A percentile compares a stretch with the other conserved stretches of the same genome.
phyloP scores from a whole-genome alignment of 2,329 filamentous ascomycete genomes.

The Ophiostoma montium region DNA sequence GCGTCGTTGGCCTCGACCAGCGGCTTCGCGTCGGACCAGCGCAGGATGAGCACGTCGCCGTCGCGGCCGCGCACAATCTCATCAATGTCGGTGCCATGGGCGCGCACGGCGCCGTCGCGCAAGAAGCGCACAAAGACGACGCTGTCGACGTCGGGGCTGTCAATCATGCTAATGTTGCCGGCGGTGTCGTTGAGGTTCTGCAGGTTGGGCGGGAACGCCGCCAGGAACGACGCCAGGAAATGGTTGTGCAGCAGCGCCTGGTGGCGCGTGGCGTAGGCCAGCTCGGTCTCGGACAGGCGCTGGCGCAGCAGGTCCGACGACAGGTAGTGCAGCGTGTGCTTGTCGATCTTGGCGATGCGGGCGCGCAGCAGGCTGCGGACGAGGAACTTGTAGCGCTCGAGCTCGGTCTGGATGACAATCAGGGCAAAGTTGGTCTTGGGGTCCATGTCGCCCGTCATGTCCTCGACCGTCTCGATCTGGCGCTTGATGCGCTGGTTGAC shows the following conservation, averaged over 20 bases:
- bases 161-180: conserved; percentile 85
- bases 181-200: conserved; percentile 82
- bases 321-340: conserved; percentile 60
- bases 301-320: conserved; percentile 37
- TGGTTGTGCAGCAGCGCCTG: conserved; percentile 73
- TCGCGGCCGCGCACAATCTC: conserved; percentile 40
- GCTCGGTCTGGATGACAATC: conserved; percentile 90
- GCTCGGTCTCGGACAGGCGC: conserved; percentile 63
- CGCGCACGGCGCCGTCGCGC: conserved; percentile 41
- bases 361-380: conserved; percentile 70
- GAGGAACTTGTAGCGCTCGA: conserved; percentile 87
- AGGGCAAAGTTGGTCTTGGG: conserved; percentile 84
- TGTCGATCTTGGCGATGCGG: conserved; percentile 81
- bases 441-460: conserved; percentile 70
- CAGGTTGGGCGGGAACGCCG: conserved; percentile 62
- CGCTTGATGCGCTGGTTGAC: conserved; percentile 48
- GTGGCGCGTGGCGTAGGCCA: conserved; percentile 71
- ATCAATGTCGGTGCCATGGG: conserved; percentile 51
- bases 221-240: conserved; percentile 74
- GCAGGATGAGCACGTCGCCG: conserved; percentile 53
- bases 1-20: conserved; percentile 40
- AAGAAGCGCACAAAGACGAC: conserved; percentile 75
- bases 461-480: conserved; percentile 26
- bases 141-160: conserved; percentile 65
- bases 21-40: conserved; percentile 59